Base-by-base conservation (phyloP, 208 protist genomes). In the Leishmania tarentolae region DNA sequence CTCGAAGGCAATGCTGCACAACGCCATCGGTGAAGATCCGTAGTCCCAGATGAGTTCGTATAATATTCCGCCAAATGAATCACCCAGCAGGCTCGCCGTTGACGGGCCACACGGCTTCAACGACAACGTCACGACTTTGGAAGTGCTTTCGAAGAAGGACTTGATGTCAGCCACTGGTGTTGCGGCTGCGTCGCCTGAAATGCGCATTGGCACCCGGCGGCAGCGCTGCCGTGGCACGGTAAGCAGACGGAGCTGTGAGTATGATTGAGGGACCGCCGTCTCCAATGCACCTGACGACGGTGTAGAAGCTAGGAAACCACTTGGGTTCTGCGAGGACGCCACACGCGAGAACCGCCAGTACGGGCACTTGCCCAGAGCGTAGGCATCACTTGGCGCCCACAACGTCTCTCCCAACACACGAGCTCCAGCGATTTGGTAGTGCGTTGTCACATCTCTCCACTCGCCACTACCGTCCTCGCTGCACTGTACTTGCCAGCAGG, bases 41-140 rank as follows among this genome's bases (percentile, higher is more conserved):
- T 82, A 86, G 65, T 86, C 82, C 82, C 82, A 86, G n/a, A 82
- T 53, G 0, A 86, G 82, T 66, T 86, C 82, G 57, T 86, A 86
- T n/a, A 44, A 46, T 31, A 37, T 42, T 13, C 69, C 13, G 52
- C 17, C 70, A 42, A 15, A 15, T 6, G 24, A 35, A 4, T 40
- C 0, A 28, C 31, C 24, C 19, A 19, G 8, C 19, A 19, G 42
- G 2, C 9, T 24, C 13, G n/a, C 21, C 7, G 61, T 21, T 11
- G 56, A 50, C 8, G 46, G 42, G 9, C 47, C 40, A 65, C 61
- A 70, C 42, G 44, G 19, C 31, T 56, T 31, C 61, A 85, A 44
- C 52, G 71, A 63, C 46, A 86, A n/a, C n/a, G 40, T 72, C 21
- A 53, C 8, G 0, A 24, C 37, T 13, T 46, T 47, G 21, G 28